These are phyloP conservation scores for Trichosphaerium sp. DNA, from an alignment of 78 protist genomes.

Conservation along the genomic window DNA sequence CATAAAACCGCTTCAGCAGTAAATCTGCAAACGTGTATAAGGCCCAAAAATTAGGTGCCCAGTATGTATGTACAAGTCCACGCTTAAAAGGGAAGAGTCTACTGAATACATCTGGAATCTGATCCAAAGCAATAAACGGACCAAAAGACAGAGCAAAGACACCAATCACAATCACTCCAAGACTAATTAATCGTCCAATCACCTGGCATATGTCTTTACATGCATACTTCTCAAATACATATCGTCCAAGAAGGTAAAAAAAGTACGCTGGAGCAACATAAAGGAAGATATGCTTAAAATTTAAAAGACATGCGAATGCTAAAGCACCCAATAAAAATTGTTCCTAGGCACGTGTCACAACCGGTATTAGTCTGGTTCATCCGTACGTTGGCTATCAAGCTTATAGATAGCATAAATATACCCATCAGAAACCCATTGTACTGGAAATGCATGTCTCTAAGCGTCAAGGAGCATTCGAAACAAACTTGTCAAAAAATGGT, in stretches of 20 bases:
- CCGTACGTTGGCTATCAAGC: background rate
- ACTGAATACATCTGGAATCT: conserved; percentile 47
- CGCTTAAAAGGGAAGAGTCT: conserved; percentile 91
- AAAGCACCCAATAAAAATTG: conserved; percentile 5
- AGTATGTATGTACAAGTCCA: conserved; percentile 88
- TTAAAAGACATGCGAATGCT: conserved; percentile 48
- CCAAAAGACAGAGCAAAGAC: conserved; percentile 36
- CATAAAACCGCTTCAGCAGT: conserved; percentile 8
- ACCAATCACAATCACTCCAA: conserved; percentile 31
- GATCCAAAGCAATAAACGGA: conserved; percentile 31
- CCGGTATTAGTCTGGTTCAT: too few relatives aligned
- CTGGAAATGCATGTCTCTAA: conserved; percentile 77
- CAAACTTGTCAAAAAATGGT: background rate
- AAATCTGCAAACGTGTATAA: conserved; percentile 58
- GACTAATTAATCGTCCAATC: conserved; percentile 11
- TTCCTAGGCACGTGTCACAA: background rate
- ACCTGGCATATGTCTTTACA: too few relatives aligned
- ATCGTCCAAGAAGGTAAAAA: conserved; percentile 29
- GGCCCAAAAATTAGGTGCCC: conserved; percentile 95
- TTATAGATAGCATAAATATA: conserved; percentile 24
- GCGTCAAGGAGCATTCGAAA: background rate
- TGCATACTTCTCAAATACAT: conserved; percentile 44
- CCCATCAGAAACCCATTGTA: conserved; percentile 83
- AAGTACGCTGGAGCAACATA: conserved; percentile 74
- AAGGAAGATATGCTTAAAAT: conserved; percentile 80